These are phyloP conservation scores for Phytophthora multivora DNA, from an alignment of 352 stramenopile species.

Conservation along the genomic window DNA sequence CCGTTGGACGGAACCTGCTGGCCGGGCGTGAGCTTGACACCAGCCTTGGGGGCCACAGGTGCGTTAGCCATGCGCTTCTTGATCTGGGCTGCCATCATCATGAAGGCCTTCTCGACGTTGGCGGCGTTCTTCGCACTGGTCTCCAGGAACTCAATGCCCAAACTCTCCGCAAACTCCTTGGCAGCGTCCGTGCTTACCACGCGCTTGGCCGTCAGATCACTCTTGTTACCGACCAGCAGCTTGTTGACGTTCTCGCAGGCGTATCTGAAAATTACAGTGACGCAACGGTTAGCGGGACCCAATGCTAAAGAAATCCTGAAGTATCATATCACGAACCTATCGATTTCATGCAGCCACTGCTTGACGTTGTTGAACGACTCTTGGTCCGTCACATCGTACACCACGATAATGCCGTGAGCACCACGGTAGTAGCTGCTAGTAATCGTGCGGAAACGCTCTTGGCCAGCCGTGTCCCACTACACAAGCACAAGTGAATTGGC, in stretches of 20 bases:
- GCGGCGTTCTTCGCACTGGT: slow-evolving; percentile 89
- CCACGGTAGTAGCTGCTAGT: slow-evolving; percentile 99
- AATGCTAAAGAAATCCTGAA: neutral
- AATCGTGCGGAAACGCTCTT: slow-evolving; percentile 99
- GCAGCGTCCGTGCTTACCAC: slow-evolving; percentile 94
- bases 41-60: slow-evolving; percentile 69
- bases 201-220: slow-evolving; percentile 93
- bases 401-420: slow-evolving; percentile 99
- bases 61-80: slow-evolving; percentile 92
- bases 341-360: slow-evolving; percentile 96
- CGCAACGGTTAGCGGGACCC: slow-evolving; percentile 1
- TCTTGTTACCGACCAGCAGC: slow-evolving; percentile 99
- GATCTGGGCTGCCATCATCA: slow-evolving; percentile 93
- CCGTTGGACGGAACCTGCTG: slow-evolving; percentile 69
- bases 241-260: slow-evolving; percentile 97
- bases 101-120: slow-evolving; percentile 92
- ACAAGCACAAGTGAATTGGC: slow-evolving; percentile 14
- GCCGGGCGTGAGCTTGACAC: slow-evolving; percentile 66
- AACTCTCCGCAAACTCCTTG: slow-evolving; percentile 90
- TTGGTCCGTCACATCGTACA: slow-evolving; percentile 99
- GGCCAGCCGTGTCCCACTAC: slow-evolving; percentile 99
- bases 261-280: slow-evolving; percentile 74
- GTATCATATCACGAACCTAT: slow-evolving; percentile 47
- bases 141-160: slow-evolving; percentile 90
- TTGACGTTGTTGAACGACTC: slow-evolving; percentile 99